These are phyloP conservation scores for Yamadazyma triangularis DNA, from an alignment of 1,139 yeast genomes.

Conservation along the genomic window DNA sequence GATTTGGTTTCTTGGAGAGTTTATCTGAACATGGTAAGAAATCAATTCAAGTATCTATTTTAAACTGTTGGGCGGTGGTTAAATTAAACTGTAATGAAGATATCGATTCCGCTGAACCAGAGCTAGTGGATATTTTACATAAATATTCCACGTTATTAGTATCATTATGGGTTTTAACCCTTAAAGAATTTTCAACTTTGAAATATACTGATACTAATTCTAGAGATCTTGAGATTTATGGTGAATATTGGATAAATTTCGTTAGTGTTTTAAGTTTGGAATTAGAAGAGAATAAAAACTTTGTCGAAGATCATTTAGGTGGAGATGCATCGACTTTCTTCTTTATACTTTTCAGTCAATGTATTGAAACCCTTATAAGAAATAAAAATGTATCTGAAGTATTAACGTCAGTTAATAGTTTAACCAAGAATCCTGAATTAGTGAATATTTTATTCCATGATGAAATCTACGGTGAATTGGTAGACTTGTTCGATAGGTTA, in stretches of 20 bases:
- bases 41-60: conserved; percentile 62
- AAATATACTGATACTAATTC: conserved; percentile 47
- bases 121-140: conserved; percentile 41
- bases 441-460: conserved; percentile 62
- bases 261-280: conserved; percentile 73
- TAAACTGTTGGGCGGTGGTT: conserved; percentile 88
- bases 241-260: conserved; percentile 73
- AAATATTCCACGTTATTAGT: conserved; percentile 59
- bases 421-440: conserved; percentile 55
- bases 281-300: conserved; percentile 46
- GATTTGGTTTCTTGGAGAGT: conserved; percentile 39
- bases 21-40: conserved; percentile 54
- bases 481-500: conserved; percentile 73
- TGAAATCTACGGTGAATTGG: conserved; percentile 67
- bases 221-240: conserved; percentile 54
- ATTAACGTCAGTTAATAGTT: conserved; percentile 50
- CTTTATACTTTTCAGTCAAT: conserved; percentile 78
- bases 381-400: conserved; percentile 40
- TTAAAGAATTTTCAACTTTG: conserved; percentile 69
- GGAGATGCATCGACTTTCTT: conserved; percentile 71
- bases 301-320: conserved; percentile 42
- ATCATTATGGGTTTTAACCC: conserved; percentile 74
- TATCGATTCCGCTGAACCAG: conserved; percentile 18
- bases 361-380: conserved; percentile 68
- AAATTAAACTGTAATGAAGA: conserved; percentile 44